phyloP scores from a whole-genome alignment of 768 basidiomycete species.

The Holtermannia corniformis region DNA sequence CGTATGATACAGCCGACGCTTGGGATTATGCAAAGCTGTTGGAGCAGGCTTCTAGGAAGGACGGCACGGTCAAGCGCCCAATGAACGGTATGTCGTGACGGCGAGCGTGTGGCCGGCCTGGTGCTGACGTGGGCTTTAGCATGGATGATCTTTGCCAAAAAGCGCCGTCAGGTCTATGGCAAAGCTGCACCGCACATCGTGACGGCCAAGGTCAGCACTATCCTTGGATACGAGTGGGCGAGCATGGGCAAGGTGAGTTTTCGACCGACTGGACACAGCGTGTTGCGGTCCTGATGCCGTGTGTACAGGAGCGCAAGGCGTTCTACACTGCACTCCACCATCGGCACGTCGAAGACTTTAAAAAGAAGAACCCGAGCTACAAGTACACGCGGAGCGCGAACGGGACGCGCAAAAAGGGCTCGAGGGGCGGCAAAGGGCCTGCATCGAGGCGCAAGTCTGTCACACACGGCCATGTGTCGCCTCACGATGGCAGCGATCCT shows the following conservation, averaged over 20 bases:
- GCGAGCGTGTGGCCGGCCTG: too few relatives aligned
- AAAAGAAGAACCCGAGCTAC: not conserved
- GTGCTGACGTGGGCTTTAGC: too few relatives aligned
- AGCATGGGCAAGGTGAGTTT: not conserved
- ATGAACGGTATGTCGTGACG: not conserved
- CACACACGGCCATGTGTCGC: too few relatives aligned
- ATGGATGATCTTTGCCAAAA: not conserved
- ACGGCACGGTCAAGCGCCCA: not conserved
- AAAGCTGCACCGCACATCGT: not conserved
- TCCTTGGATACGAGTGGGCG: not conserved
- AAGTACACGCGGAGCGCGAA: not conserved
- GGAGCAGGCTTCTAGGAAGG: not conserved
- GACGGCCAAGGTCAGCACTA: not conserved
- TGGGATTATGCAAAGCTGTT: too few relatives aligned
- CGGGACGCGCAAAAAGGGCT: not conserved
- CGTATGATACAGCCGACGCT: too few relatives aligned
- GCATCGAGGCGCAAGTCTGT: too few relatives aligned
- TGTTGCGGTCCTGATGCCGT: too few relatives aligned
- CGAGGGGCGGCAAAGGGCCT: not conserved
- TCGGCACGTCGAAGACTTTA: not conserved
- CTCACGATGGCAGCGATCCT: too few relatives aligned
- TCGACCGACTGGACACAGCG: not conserved
- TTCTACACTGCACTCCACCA: too few relatives aligned
- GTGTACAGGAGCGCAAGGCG: too few relatives aligned
- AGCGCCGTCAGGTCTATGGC: not conserved